Evolutionary conservation across 441 rosid species (phyloP).

Genomic region (Populus hybrid): DNA sequence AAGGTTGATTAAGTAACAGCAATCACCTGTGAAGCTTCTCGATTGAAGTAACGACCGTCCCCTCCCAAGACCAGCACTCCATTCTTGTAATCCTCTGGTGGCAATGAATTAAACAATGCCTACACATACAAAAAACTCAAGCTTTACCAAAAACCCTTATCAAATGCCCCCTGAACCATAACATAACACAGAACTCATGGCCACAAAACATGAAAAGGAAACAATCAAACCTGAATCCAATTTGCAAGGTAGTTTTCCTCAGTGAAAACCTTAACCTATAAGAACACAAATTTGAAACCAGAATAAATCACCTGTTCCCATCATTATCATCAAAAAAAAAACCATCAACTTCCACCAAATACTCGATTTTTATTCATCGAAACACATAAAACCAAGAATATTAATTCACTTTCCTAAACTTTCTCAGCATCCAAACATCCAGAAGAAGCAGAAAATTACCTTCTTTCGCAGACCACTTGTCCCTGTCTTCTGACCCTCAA

Average conservation of each 20-base stretch:
- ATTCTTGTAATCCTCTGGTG: slow-evolving; percentile 69
- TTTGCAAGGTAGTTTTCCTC: slow-evolving; percentile 85
- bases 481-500: slow-evolving; percentile 93
- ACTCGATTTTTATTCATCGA: background rate
- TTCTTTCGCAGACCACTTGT: slow-evolving; percentile 94
- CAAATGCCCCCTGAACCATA: background rate
- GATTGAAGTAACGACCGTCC: slow-evolving; percentile 86
- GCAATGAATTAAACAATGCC: slow-evolving; percentile 90
- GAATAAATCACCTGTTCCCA: background rate
- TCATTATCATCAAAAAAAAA: background rate
- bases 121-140: slow-evolving; percentile 25
- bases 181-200: slow-evolving; percentile 1
- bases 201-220: background rate
- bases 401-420: background rate
- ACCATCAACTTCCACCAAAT: slow-evolving; percentile 2
- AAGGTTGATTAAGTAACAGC: slow-evolving; percentile 5
- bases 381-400: slow-evolving; percentile 6
- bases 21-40: slow-evolving; percentile 81
- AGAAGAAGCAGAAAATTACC: slow-evolving; percentile 30
- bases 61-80: slow-evolving; percentile 87
- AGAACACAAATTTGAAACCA: background rate
- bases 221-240: slow-evolving; percentile 81
- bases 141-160: background rate
- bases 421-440: background rate
- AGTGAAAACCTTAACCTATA: slow-evolving; percentile 84